Percentiles rank a stretch among this genome's conserved stretches.
These are phyloP conservation scores for Entomortierella chlamydospora DNA, from an alignment of 192 early-diverging fungal species.

Conservation along the genomic window DNA sequence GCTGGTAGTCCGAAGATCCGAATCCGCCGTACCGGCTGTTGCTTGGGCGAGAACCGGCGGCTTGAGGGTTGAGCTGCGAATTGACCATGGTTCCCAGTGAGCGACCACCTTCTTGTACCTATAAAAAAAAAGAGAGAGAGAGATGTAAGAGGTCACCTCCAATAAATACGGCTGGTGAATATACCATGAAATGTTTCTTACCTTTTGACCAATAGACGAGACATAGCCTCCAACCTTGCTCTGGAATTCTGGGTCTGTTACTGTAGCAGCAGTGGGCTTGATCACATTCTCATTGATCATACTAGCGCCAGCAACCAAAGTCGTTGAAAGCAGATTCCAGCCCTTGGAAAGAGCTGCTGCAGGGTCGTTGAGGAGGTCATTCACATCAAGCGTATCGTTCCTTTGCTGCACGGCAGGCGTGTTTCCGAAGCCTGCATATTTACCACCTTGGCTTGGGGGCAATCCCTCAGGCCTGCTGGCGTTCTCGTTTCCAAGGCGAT, in stretches of 20 bases:
- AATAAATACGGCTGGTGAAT: too few species aligned
- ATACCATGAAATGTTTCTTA: constrained; percentile 27
- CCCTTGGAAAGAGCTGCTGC: constrained; percentile 74
- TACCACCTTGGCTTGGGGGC: constrained; percentile 82
- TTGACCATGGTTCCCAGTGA: constrained; percentile 47
- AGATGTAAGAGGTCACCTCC: too few species aligned
- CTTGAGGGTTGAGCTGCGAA: constrained; percentile 35
- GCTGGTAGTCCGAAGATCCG: constrained; percentile 41
- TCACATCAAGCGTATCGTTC: constrained; percentile 53
- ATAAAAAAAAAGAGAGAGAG: constrained; percentile 11
- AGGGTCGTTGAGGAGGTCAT: constrained; percentile 78
- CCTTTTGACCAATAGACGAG: constrained; percentile 66
- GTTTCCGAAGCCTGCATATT: constrained; percentile 81
- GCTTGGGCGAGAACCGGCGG: constrained; percentile 14
- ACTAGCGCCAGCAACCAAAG: constrained; percentile 67
- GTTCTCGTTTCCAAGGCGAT: constrained; percentile 70
- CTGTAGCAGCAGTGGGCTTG: constrained; percentile 69
- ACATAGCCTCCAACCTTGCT: constrained; percentile 72
- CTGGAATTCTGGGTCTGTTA: constrained; percentile 75
- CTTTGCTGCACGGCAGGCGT: constrained; percentile 50
- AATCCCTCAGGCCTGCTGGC: constrained; percentile 65
- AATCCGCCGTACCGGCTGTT: constrained; percentile 43
- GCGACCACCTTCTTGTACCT: constrained; percentile 56
- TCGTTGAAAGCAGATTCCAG: constrained; percentile 70
- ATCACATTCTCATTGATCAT: constrained; percentile 74